Percentiles rank a stretch among this genome's conserved stretches.
Evolutionary conservation across 345 rosid genomes (phyloP).

Genomic region (Euphorbia pulcherrima): DNA sequence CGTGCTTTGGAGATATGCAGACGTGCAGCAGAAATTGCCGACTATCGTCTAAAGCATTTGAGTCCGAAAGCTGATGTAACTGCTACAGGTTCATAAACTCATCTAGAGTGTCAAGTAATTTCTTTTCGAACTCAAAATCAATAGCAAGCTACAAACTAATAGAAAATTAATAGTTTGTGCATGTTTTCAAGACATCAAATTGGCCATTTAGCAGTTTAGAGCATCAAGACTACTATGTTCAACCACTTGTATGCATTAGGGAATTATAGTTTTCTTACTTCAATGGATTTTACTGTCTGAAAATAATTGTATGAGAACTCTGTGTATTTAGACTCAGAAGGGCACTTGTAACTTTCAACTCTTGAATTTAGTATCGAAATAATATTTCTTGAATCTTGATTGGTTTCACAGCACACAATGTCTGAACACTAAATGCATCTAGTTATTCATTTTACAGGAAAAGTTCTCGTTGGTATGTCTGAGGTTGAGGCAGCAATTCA

Average conservation of each 20-base stretch:
- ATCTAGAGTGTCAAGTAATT: background rate
- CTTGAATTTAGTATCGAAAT: background rate
- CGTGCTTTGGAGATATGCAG: constrained; percentile 96
- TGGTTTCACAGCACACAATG: background rate
- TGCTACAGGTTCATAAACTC: constrained; percentile 37
- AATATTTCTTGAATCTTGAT: background rate
- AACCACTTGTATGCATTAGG: background rate
- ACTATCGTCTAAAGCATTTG: constrained; percentile 50
- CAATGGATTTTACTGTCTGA: background rate
- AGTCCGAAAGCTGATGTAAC: constrained; percentile 17
- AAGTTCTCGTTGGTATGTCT: constrained; percentile 59
- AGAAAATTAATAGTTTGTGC: background rate
- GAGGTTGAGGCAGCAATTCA: constrained; percentile 89
- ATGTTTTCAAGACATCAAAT: constrained; percentile 1
- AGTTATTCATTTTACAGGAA: constrained; percentile 36
- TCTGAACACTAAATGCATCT: constrained; percentile 15
- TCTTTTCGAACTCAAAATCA: background rate
- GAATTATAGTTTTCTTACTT: background rate
- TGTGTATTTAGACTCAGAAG: background rate
- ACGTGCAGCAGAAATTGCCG: constrained; percentile 92
- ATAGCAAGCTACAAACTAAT: background rate
- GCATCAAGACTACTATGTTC: background rate
- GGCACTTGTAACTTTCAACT: background rate
- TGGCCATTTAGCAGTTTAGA: background rate
- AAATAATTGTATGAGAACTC: background rate